Percentiles rank a stretch among this genome's conserved stretches.
Conservation (phyloP, 2,329 filamentous ascomycete genomes). For the Aspergillus hortae region DNA sequence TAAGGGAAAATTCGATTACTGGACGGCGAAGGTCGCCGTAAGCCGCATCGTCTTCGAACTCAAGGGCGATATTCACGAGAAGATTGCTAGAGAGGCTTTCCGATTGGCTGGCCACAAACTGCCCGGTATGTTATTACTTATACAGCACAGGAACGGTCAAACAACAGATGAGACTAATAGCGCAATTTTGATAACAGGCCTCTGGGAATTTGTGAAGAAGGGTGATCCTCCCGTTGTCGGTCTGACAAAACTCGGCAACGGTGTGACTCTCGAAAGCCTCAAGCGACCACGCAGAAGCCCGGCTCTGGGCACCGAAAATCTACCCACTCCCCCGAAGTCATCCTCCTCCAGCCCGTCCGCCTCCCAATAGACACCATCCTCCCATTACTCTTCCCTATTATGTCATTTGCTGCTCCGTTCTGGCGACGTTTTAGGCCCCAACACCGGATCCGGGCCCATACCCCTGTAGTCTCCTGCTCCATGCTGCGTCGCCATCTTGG, state of each 20-base stretch:
- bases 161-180: conserved; percentile 16
- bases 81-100: conserved; percentile 90
- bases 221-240: conserved; percentile 87
- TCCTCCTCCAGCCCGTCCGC: conserved; percentile 34
- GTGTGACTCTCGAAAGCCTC: conserved; percentile 76
- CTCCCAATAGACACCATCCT: conserved; percentile 28
- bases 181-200: conserved; percentile 26
- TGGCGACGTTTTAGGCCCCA: conserved; percentile 43
- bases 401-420: conserved; percentile 10
- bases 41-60: conserved; percentile 92
- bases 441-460: conserved; percentile 55
- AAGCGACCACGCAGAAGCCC: conserved; percentile 73
- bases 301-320: conserved; percentile 38
- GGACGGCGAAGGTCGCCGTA: conserved; percentile 85
- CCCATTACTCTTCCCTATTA: conserved; percentile 4
- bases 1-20: conserved; percentile 95
- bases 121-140: conserved; percentile 61
- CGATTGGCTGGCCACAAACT: conserved; percentile 91
- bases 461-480: conserved; percentile 49
- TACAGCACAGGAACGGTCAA: conserved; percentile 3
- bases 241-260: conserved; percentile 79
- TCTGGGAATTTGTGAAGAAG: conserved; percentile 90
- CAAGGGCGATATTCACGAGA: conserved; percentile 88
- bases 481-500: conserved; percentile 35
- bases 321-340: conserved; percentile 27